Evolutionary conservation across 176 grass and related monocot genomes (phyloP), one percentile per base, ranked within the genome.

Genomic region (Triticum urartu): DNA sequence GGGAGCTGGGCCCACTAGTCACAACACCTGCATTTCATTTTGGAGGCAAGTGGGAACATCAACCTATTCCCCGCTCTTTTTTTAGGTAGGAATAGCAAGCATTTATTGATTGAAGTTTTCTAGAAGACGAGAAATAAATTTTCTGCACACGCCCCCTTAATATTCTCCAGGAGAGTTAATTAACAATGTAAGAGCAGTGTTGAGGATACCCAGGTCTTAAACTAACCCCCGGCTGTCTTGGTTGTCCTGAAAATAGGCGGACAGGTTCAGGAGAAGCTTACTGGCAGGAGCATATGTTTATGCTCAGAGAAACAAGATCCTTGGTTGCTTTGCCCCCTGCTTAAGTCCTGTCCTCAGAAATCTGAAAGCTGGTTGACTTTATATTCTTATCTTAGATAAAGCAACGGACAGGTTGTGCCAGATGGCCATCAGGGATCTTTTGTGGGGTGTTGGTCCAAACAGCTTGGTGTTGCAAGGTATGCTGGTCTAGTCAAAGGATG

Each of bases 191-290:
- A 26, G 72, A 60, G 52, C 69, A 85, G 78, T 32, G 17, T 85
- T 85, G 86, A 62, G 77, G 80, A 85, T 91, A 88, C 81, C 84
- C 50, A 81, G 84, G 77, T 85, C 68, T 81, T 88, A 88, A 88
- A 81, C 63, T 64, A 91, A 85, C 40, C 70, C 32, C 13, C 22
- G 64, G 2, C 50, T 85, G 32, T 85, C 71, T 85, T 84, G 88
- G 71, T 77, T 91, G 88, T 85, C 90, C 82, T 78, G 86, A 72
- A 88, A 88, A 91, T 78, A 34, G 82, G 86, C 82, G 88, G 86
- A 88, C 86, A 91, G 65, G 82, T 88, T 91, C 82, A 91, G 86
- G 86, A 82, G 86, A 91, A 91, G 88, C 86, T 88, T 88, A 64
- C 82, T 85, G 43, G 18, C 33, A 30, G 38, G 70, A 85, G 63